A percentile compares a stretch with the other conserved stretches of the same genome.
Evolutionary conservation across 2,329 filamentous ascomycete genomes (phyloP).

Genomic region (Colletotrichum lini): DNA sequence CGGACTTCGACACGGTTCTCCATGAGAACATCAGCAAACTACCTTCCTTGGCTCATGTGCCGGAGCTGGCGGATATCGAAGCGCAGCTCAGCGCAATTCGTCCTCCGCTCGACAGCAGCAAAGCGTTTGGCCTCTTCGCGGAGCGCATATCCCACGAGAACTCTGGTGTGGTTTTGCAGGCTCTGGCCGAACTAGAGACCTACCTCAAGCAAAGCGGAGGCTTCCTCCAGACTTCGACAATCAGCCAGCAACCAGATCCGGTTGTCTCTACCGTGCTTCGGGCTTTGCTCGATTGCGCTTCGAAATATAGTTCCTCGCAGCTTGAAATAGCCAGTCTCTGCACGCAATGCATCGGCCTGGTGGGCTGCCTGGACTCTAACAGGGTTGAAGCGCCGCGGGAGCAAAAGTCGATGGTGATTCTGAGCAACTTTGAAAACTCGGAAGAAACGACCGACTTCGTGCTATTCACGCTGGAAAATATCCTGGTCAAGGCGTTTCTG

Average conservation of each 20-base stretch:
- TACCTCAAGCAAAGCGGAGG: slow-evolving; percentile 82
- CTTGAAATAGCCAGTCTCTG: slow-evolving; percentile 79
- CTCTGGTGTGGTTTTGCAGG: slow-evolving; percentile 85
- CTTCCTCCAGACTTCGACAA: slow-evolving; percentile 82
- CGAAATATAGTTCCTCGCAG: slow-evolving; percentile 81
- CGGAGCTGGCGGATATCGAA: slow-evolving; percentile 78
- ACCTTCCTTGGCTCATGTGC: slow-evolving; percentile 82
- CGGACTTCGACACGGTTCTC: slow-evolving; percentile 73
- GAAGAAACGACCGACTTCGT: slow-evolving; percentile 89
- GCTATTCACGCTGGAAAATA: slow-evolving; percentile 86
- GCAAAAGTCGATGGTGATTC: slow-evolving; percentile 85
- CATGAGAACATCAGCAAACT: slow-evolving; percentile 79
- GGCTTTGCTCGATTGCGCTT: slow-evolving; percentile 86
- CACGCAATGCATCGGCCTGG: slow-evolving; percentile 86
- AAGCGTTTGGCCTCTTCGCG: slow-evolving; percentile 71
- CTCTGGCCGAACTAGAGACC: slow-evolving; percentile 80
- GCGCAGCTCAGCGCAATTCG: slow-evolving; percentile 76
- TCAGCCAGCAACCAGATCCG: slow-evolving; percentile 86
- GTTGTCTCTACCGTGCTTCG: slow-evolving; percentile 81
- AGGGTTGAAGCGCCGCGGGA: slow-evolving; percentile 85
- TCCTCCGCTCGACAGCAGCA: slow-evolving; percentile 67
- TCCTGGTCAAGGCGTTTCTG: slow-evolving; percentile 91
- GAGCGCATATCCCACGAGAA: slow-evolving; percentile 87
- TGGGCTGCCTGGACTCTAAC: slow-evolving; percentile 94
- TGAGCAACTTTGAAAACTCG: slow-evolving; percentile 86